Percentiles rank a stretch among this genome's conserved stretches.
phyloP scores from a whole-genome alignment of 78 protist genomes.

The Fonticula alba region DNA sequence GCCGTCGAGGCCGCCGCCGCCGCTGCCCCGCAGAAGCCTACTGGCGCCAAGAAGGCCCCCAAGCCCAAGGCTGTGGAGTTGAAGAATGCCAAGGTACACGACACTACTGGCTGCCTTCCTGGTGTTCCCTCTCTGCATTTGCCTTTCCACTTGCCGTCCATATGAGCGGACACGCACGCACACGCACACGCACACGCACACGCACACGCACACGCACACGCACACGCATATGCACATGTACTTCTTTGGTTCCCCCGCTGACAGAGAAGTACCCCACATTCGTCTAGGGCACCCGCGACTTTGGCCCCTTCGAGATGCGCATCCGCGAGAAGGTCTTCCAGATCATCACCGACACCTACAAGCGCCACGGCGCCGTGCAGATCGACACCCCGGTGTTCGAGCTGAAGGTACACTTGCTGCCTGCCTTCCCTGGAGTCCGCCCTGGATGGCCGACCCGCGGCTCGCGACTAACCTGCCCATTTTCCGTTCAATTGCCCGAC shows the following conservation, averaged over 20 bases:
- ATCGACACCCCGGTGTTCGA: constrained; percentile 91
- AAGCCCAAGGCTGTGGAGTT: too few species aligned
- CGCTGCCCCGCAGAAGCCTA: too few species aligned
- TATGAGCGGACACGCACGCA: too few species aligned
- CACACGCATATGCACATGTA: too few species aligned
- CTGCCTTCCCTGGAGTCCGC: too few species aligned
- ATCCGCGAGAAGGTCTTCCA: constrained; percentile 52
- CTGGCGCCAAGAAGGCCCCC: too few species aligned
- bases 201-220: too few species aligned
- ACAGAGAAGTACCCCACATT: neutral
- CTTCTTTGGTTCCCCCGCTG: too few species aligned
- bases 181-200: too few species aligned
- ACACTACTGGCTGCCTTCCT: neutral
- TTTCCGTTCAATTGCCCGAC: neutral
- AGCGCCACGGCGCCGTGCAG: constrained; percentile 82
- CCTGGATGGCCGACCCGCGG: too few species aligned
- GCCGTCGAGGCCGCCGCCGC: too few species aligned
- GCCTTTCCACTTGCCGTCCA: neutral
- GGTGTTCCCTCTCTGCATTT: neutral
- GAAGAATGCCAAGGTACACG: constrained; percentile 32
- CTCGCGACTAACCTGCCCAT: neutral
- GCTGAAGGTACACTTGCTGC: constrained; percentile 39
- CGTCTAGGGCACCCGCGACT: constrained; percentile 47
- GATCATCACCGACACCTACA: constrained; percentile 37
- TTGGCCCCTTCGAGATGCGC: constrained; percentile 50